phyloP scores from a whole-genome alignment of 805 yeast species.

The Spathaspora gorwiae region DNA sequence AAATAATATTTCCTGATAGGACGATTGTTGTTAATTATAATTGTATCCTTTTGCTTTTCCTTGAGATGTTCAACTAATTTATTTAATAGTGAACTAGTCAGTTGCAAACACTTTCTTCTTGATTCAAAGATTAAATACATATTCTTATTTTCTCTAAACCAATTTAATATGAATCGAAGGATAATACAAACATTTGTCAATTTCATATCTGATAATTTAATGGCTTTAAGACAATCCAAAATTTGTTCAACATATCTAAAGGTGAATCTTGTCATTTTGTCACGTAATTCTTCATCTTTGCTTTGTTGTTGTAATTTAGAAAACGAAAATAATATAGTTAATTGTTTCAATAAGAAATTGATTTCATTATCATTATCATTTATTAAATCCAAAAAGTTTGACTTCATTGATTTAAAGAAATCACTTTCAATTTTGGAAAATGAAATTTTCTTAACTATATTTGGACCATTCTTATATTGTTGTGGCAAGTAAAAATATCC shows the following conservation, averaged over 20 bases:
- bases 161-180: conserved; percentile 49
- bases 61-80: background rate
- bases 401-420: conserved; percentile 17
- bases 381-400: conserved; percentile 9
- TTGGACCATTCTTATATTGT: conserved; percentile 16
- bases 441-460: conserved; percentile 16
- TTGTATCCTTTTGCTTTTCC: conserved; percentile 6
- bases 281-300: background rate
- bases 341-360: conserved; percentile 18
- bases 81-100: background rate
- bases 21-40: conserved; percentile 13
- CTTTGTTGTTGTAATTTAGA: conserved; percentile 7
- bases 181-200: conserved; percentile 11
- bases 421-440: conserved; percentile 20
- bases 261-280: conserved; percentile 9
- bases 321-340: conserved; percentile 21
- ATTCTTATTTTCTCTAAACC: conserved; percentile 49
- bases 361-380: conserved; percentile 7
- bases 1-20: conserved; percentile 54
- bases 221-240: conserved; percentile 8
- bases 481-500: conserved; percentile 43
- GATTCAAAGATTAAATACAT: background rate
- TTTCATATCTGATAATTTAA: background rate
- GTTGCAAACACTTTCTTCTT: background rate
- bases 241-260: conserved; percentile 19